Conservation (phyloP, 192 early-diverging fungal species). For the Pecoramyces ruminantium region DNA sequence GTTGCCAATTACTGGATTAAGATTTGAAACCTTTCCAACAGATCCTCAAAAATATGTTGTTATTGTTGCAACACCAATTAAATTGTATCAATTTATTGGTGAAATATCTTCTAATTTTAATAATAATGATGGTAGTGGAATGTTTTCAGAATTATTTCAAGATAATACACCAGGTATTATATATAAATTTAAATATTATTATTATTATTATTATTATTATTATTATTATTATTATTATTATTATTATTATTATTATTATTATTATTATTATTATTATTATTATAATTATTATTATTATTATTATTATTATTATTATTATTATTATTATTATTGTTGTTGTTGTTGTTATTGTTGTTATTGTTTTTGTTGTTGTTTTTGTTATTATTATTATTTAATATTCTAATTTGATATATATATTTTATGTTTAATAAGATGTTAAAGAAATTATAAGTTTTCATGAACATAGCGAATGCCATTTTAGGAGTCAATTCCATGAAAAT, state of each 20-base stretch:
- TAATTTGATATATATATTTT: neutral
- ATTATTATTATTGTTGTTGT: no score
- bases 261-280: no score
- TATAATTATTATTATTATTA: no score
- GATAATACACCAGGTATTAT: conserved; percentile 45
- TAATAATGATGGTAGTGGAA: conserved; percentile 30
- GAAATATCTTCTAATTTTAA: conserved; percentile 8
- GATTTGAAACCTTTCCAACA: conserved; percentile 64
- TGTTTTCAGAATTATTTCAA: conserved; percentile 64
- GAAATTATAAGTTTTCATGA: conserved; percentile 35
- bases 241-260: no score
- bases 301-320: no score
- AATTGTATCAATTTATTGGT: conserved; percentile 87
- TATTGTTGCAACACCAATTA: conserved; percentile 59
- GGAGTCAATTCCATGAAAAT: conserved; percentile 38
- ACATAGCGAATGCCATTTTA: conserved; percentile 47
- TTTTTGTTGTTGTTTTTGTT: no score
- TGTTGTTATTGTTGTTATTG: no score
- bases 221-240: neutral
- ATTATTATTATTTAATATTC: no score
- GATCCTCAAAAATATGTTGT: conserved; percentile 60
- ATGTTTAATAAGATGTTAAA: conserved; percentile 14
- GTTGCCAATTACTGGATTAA: conserved; percentile 52
- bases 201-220: neutral
- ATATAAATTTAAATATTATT: neutral